Percentiles rank a stretch among this genome's conserved stretches.
These are phyloP conservation scores for Prosopis cineraria DNA, from an alignment of 306 rosid genomes.

Conservation along the genomic window DNA sequence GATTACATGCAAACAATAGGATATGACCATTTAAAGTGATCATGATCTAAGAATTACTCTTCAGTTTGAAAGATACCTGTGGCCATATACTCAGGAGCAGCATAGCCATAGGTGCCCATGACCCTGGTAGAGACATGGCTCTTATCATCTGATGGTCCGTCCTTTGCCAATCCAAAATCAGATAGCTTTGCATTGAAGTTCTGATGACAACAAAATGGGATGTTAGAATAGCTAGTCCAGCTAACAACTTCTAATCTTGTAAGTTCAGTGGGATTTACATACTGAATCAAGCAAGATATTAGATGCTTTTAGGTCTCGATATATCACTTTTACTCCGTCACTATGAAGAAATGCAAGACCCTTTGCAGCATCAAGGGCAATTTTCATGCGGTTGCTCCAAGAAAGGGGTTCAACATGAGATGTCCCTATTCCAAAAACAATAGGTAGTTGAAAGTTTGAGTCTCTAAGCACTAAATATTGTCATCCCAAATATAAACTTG, in stretches of 20 bases:
- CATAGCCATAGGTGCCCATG: slow-evolving; percentile 97
- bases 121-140: slow-evolving; percentile 96
- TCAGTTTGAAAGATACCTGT: slow-evolving; percentile 65
- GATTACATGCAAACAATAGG: slow-evolving; percentile 23
- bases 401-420: slow-evolving; percentile 88
- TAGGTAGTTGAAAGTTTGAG: slow-evolving; percentile 16
- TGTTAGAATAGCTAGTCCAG: slow-evolving; percentile 31
- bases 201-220: slow-evolving; percentile 48
- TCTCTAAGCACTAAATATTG: slow-evolving; percentile 2
- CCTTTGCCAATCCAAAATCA: slow-evolving; percentile 97
- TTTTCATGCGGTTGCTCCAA: slow-evolving; percentile 83
- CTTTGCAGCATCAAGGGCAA: slow-evolving; percentile 88
- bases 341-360: slow-evolving; percentile 97
- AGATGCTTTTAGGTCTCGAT: slow-evolving; percentile 83
- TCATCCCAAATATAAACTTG: slow-evolving; percentile 13
- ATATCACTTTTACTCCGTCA: slow-evolving; percentile 89
- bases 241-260: slow-evolving; percentile 13
- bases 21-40: slow-evolving; percentile 15
- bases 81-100: slow-evolving; percentile 97
- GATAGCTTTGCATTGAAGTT: slow-evolving; percentile 79
- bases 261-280: slow-evolving; percentile 28
- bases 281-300: slow-evolving; percentile 87
- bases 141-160: slow-evolving; percentile 81
- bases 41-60: slow-evolving; percentile 1
- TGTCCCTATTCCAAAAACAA: slow-evolving; percentile 61